These are phyloP conservation scores for Amauroascus verrucosus DNA, from an alignment of 2,329 filamentous ascomycete genomes.

Conservation along the genomic window DNA sequence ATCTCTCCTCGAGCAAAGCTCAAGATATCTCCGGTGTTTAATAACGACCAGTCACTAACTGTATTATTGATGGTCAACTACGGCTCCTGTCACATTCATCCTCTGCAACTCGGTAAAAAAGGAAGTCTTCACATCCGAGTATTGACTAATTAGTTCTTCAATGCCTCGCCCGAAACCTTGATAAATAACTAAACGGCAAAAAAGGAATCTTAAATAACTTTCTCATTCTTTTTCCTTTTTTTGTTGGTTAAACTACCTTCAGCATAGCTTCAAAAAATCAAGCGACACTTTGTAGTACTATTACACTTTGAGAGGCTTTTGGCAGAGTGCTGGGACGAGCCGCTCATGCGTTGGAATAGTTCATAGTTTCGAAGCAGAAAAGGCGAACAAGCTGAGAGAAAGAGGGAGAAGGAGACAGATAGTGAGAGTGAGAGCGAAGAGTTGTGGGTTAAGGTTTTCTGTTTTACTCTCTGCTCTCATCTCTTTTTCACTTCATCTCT, in stretches of 20 bases:
- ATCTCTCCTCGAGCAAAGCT: too few species aligned
- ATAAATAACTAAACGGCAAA: too few species aligned
- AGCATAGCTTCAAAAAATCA: neutral
- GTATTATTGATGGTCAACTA: neutral
- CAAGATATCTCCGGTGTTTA: too few species aligned
- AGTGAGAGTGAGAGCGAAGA: neutral
- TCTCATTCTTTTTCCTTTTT: neutral
- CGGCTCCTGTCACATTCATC: neutral
- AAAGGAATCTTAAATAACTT: neutral
- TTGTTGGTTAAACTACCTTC: neutral
- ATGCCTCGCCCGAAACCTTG: neutral
- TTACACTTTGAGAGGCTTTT: too few species aligned
- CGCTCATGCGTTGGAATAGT: too few species aligned
- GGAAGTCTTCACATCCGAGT: neutral
- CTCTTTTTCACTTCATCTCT: neutral
- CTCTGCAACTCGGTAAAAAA: neutral
- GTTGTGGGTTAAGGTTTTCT: neutral
- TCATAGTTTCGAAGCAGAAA: neutral
- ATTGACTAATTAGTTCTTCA: neutral
- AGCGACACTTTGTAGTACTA: neutral
- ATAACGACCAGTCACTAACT: neutral
- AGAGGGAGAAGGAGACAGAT: neutral
- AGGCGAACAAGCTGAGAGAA: neutral
- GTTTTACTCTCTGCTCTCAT: neutral
- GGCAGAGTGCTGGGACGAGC: too few species aligned